Conservation (phyloP, 2,329 filamentous ascomycete genomes). For the Sporothrix sp. region DNA sequence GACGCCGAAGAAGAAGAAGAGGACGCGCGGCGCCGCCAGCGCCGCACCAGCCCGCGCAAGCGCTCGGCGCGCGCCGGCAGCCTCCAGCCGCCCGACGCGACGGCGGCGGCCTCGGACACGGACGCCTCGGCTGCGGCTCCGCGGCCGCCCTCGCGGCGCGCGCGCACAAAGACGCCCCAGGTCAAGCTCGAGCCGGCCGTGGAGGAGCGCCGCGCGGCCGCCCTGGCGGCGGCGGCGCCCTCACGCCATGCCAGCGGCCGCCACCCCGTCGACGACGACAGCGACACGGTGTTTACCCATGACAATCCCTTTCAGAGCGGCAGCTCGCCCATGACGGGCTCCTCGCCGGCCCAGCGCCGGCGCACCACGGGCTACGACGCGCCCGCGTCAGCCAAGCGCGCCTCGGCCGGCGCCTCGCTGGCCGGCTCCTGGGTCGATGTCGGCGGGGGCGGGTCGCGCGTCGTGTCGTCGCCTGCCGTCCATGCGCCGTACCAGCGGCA, state of each 20-base stretch:
- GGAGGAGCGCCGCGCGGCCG: conserved; percentile 33
- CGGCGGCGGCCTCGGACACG: conserved; percentile 33
- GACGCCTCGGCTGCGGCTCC: conserved; percentile 41
- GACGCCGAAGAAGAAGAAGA: conserved; percentile 40
- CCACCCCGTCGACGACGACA: conserved; percentile 27
- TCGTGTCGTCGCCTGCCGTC: conserved; percentile 10
- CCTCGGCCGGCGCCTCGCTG: conserved; percentile 1
- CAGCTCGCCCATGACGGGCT: conserved; percentile 51
- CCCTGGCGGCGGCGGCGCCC: conserved; percentile 39
- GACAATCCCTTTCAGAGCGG: conserved; percentile 93
- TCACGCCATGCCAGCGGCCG: conserved; percentile 31
- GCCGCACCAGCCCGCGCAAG: conserved; percentile 42
- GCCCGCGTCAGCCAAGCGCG: neutral
- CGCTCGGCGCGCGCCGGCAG: conserved; percentile 45
- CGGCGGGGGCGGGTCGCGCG: neutral
- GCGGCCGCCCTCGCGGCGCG: conserved; percentile 35
- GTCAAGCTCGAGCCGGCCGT: conserved; percentile 47
- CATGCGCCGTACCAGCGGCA: conserved; percentile 6
- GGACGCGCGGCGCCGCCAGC: conserved; percentile 21
- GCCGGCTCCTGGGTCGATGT: no score
- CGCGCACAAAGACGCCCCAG: conserved; percentile 43
- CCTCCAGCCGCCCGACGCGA: conserved; percentile 32
- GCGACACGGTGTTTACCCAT: conserved; percentile 65
- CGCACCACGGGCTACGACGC: conserved; percentile 6
- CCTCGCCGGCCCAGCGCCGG: conserved; percentile 10